These are phyloP conservation scores for Phialophora verrucosa DNA, from an alignment of 2,329 filamentous ascomycete species.

Conservation along the genomic window DNA sequence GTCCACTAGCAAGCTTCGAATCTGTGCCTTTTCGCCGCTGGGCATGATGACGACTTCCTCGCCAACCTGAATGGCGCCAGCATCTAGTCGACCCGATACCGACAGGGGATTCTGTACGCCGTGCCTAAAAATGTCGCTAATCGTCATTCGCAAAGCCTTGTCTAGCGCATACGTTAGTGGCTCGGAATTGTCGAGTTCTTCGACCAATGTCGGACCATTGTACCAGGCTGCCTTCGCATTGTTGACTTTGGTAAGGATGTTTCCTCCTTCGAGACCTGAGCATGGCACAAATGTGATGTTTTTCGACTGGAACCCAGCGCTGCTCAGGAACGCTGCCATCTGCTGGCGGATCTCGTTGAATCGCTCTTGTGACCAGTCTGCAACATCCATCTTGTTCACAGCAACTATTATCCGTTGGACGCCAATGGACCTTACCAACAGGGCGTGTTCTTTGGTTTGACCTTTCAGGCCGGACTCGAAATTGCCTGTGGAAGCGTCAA, in stretches of 20 bases:
- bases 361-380: slow-evolving; percentile 78
- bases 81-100: slow-evolving; percentile 82
- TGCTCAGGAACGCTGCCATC: slow-evolving; percentile 78
- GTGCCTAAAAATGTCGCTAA: slow-evolving; percentile 83
- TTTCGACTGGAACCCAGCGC: slow-evolving; percentile 79
- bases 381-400: slow-evolving; percentile 92
- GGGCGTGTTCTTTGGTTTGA: slow-evolving; percentile 90
- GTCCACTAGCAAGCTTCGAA: slow-evolving; percentile 82
- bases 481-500: slow-evolving; percentile 86
- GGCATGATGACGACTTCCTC: slow-evolving; percentile 82
- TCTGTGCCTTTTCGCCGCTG: slow-evolving; percentile 75
- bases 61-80: slow-evolving; percentile 82
- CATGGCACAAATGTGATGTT: slow-evolving; percentile 88
- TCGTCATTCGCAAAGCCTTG: slow-evolving; percentile 82
- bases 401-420: slow-evolving; percentile 87
- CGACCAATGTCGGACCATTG: slow-evolving; percentile 74
- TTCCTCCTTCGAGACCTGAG: slow-evolving; percentile 86
- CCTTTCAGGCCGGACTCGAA: slow-evolving; percentile 94
- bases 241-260: slow-evolving; percentile 64
- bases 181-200: slow-evolving; percentile 83
- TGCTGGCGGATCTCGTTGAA: slow-evolving; percentile 87
- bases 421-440: slow-evolving; percentile 88
- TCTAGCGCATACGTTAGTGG: slow-evolving; percentile 70
- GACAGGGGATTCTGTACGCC: slow-evolving; percentile 81
- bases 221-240: slow-evolving; percentile 74